Percentiles rank a stretch among this genome's conserved stretches.
phyloP scores from a whole-genome alignment of 257 asterid species.

The Fraxinus excelsior region DNA sequence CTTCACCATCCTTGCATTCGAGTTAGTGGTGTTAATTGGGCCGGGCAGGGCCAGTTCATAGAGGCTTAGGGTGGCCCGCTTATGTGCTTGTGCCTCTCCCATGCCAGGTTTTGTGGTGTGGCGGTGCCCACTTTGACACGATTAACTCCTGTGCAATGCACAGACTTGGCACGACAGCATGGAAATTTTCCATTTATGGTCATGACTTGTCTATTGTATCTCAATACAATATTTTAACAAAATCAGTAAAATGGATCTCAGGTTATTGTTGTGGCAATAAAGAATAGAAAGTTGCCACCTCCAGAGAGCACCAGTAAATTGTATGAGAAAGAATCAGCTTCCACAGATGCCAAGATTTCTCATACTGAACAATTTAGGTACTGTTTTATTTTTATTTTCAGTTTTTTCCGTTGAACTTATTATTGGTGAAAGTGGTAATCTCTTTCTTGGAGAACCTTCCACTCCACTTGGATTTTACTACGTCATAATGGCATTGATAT shows the following conservation, averaged over 20 bases:
- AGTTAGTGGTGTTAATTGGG: neutral
- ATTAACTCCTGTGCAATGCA: neutral
- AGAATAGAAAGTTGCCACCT: constrained; percentile 37
- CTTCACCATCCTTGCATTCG: neutral
- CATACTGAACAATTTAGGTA: constrained; percentile 58
- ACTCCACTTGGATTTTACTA: neutral
- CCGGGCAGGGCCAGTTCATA: neutral
- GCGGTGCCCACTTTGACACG: neutral
- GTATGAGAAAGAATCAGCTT: constrained; percentile 34
- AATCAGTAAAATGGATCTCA: constrained; percentile 20
- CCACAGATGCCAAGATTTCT: constrained; percentile 25
- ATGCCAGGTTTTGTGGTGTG: neutral
- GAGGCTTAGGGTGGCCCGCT: neutral
- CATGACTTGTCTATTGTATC: neutral
- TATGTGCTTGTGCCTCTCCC: neutral
- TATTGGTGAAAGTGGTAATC: neutral
- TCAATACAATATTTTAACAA: neutral
- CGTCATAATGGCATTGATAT: neutral
- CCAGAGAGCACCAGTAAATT: constrained; percentile 38
- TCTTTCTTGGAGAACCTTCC: neutral
- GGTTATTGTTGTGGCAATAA: constrained; percentile 54
- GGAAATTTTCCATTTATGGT: neutral
- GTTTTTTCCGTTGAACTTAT: no score
- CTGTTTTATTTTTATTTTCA: neutral
- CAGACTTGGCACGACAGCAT: neutral